Conservation (phyloP, 2,329 filamentous ascomycete species). For the Corynespora cassiicola region DNA sequence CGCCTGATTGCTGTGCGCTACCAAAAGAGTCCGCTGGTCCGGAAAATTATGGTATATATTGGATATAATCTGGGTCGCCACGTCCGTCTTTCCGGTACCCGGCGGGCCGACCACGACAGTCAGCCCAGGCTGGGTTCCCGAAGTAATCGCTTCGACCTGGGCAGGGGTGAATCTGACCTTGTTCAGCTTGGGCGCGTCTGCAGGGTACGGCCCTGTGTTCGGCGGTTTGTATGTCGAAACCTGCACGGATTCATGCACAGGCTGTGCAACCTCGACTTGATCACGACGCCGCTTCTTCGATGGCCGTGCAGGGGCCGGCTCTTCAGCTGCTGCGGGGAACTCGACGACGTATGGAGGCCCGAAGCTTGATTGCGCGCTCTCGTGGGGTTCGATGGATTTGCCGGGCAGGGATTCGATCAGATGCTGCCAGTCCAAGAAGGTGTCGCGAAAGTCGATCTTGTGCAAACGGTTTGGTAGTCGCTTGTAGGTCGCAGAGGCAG, state of each 20-base stretch:
- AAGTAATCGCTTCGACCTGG: conserved; percentile 91
- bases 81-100: conserved; percentile 98
- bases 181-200: conserved; percentile 83
- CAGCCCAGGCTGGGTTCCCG: conserved; percentile 90
- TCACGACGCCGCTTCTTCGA: conserved; percentile 90
- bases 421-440: conserved; percentile 95
- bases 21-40: conserved; percentile 84
- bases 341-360: conserved; percentile 88
- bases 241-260: conserved; percentile 71
- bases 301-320: conserved; percentile 59
- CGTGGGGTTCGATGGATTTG: conserved; percentile 80
- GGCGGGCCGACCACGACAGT: conserved; percentile 94
- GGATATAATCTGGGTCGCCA: conserved; percentile 97
- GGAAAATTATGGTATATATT: conserved; percentile 99
- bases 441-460: conserved; percentile 89
- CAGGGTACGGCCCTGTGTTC: conserved; percentile 88
- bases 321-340: conserved; percentile 51
- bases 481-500: conserved; percentile 84
- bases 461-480: conserved; percentile 78
- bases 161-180: conserved; percentile 85
- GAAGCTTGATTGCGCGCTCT: conserved; percentile 75
- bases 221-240: conserved; percentile 90
- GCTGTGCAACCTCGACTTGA: conserved; percentile 67
- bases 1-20: conserved; percentile 97
- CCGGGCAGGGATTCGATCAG: conserved; percentile 88